Evolutionary conservation across 73 alveolate species (phyloP).

Genomic region (Blepharisma japonicum): DNA sequence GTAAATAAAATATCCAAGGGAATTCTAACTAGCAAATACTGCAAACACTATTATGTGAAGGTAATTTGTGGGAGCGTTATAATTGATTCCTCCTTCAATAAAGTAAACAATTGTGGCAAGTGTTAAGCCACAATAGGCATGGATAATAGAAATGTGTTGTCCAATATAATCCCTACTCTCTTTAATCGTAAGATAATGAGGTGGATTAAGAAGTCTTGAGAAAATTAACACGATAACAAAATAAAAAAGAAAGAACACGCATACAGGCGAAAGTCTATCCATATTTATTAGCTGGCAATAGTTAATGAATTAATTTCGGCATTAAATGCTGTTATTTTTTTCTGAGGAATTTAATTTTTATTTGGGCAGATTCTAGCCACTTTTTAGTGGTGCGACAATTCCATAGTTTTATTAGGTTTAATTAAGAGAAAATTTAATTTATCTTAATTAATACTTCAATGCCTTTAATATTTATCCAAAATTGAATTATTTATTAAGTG

Average conservation of each 20-base stretch:
- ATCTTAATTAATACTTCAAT: too few relatives aligned
- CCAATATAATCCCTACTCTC: background rate
- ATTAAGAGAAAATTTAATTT: too few relatives aligned
- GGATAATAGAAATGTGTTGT: background rate
- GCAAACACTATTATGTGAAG: background rate
- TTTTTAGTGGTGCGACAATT: too few relatives aligned
- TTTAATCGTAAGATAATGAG: background rate
- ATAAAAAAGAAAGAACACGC: background rate
- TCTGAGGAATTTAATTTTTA: too few relatives aligned
- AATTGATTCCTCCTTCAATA: constrained; percentile 7
- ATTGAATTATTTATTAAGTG: too few relatives aligned
- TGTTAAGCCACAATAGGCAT: background rate
- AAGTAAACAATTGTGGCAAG: background rate
- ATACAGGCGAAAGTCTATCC: background rate
- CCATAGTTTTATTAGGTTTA: too few relatives aligned
- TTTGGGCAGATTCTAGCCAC: too few relatives aligned
- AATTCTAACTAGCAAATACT: background rate
- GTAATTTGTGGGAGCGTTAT: background rate
- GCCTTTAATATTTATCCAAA: too few relatives aligned
- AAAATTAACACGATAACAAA: background rate
- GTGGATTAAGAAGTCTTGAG: background rate
- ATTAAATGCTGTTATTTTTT: too few relatives aligned
- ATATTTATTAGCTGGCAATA: too few relatives aligned
- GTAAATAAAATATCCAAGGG: constrained; percentile 15
- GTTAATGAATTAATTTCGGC: too few relatives aligned